A percentile compares a stretch with the other conserved stretches of the same genome.
Evolutionary conservation across 169 alveolate genomes (phyloP).

Genomic region (Plasmodium falciparum): DNA sequence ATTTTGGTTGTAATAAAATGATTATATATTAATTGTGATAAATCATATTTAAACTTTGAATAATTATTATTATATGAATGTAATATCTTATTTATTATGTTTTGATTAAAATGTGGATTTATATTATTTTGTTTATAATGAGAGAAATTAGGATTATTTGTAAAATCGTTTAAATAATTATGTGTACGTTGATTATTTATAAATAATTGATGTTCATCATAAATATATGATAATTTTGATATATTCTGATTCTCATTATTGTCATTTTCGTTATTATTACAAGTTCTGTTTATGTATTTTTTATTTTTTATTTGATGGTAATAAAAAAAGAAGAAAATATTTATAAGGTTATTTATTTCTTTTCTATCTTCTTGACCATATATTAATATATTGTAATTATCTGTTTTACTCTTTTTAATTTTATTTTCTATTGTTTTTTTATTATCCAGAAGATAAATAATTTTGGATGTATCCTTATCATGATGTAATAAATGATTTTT

Average conservation of each 20-base stretch:
- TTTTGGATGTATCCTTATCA: constrained; percentile 7
- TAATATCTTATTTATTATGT: constrained; percentile 29
- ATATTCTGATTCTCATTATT: no score
- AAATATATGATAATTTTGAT: no score
- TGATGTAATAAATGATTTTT: constrained; percentile 11
- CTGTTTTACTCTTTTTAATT: constrained; percentile 65
- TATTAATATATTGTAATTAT: constrained; percentile 31
- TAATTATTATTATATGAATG: constrained; percentile 56
- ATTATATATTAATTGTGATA: constrained; percentile 27
- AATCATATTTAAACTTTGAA: constrained; percentile 36
- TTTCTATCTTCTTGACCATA: constrained; percentile 36
- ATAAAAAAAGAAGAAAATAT: constrained; percentile 47
- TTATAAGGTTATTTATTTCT: constrained; percentile 71
- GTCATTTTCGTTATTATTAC: no score
- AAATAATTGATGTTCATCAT: no score
- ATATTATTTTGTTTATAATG: constrained; percentile 20
- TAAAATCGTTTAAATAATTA: no score
- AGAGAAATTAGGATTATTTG: no score
- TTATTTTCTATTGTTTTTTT: constrained; percentile 47
- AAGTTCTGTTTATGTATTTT: no score
- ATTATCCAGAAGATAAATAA: constrained; percentile 62
- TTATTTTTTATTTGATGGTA: constrained; percentile 18
- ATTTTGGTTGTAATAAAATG: constrained; percentile 22
- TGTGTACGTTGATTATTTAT: no score
- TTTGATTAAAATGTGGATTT: constrained; percentile 44